These are phyloP conservation scores for Fragaria nilgerrensis DNA, from an alignment of 306 rosid species.

Conservation along the genomic window DNA sequence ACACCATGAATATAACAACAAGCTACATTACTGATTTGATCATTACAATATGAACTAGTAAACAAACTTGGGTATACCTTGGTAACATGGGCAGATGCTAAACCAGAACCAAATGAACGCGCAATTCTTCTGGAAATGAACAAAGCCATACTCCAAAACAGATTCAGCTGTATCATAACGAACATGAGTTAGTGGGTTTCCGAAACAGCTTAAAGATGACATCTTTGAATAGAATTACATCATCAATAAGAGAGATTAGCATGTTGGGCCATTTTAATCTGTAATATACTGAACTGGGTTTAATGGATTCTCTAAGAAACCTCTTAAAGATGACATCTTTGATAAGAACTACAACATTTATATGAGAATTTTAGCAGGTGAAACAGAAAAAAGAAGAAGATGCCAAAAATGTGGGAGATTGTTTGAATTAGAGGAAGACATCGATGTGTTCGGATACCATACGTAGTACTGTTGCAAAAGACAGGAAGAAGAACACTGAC, in stretches of 20 bases:
- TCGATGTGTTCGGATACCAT: too few relatives aligned
- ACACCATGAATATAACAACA: neutral
- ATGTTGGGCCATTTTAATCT: neutral
- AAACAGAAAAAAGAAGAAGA: neutral
- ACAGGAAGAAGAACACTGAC: too few relatives aligned
- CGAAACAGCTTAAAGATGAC: neutral
- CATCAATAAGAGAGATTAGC: neutral
- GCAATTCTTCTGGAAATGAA: conserved; percentile 54
- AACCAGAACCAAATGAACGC: conserved; percentile 48
- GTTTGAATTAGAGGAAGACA: neutral
- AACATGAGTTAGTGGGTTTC: neutral
- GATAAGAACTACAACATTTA: neutral
- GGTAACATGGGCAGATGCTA: conserved; percentile 36
- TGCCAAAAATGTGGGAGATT: neutral
- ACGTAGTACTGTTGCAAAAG: too few relatives aligned
- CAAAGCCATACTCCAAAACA: conserved; percentile 50
- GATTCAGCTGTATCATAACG: neutral
- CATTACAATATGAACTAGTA: neutral
- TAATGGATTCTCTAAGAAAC: neutral
- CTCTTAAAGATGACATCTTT: neutral
- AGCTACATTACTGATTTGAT: neutral
- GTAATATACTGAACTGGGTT: neutral
- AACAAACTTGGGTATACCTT: conserved; percentile 38
- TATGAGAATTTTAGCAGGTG: neutral
- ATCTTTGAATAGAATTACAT: neutral